These are phyloP conservation scores for Omphalea diandra DNA, from an alignment of 441 rosid species.

Conservation along the genomic window DNA sequence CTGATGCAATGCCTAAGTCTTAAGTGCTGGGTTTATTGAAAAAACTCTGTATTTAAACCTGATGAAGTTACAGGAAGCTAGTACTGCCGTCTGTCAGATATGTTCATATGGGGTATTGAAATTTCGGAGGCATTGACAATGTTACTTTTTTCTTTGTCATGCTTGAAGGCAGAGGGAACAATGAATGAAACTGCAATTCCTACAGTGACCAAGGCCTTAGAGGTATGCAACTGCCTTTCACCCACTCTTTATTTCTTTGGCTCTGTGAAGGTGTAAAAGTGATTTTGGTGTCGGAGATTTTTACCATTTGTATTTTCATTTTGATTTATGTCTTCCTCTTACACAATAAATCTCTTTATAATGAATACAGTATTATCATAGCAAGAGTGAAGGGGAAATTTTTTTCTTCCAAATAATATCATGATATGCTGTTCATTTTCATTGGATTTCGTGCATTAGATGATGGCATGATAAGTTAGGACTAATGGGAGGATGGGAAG, in stretches of 20 bases:
- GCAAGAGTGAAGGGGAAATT: neutral
- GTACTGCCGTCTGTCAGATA: too few species aligned
- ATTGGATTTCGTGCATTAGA: neutral
- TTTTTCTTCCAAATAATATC: neutral
- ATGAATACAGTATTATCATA: neutral
- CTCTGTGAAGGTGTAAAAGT: neutral
- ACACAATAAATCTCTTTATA: neutral
- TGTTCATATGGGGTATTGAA: neutral
- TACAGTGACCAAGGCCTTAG: constrained; percentile 60
- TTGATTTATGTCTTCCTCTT: neutral
- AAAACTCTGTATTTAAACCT: neutral
- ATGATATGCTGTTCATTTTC: neutral
- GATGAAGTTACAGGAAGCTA: neutral
- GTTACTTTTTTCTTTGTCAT: constrained; percentile 19
- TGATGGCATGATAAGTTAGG: constrained; percentile 1
- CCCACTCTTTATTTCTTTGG: neutral
- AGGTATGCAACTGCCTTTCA: constrained; percentile 42
- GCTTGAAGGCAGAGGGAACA: constrained; percentile 83
- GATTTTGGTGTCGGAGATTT: neutral
- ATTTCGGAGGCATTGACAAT: constrained; percentile 3
- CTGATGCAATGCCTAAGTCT: too few species aligned
- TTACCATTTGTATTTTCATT: neutral
- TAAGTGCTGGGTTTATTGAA: neutral
- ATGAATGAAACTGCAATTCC: constrained; percentile 75
- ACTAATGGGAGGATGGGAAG: neutral